Percentiles rank a stretch among this genome's conserved stretches.
These are phyloP conservation scores for Leptographium galeiforme DNA, from an alignment of 2,329 filamentous ascomycete genomes.

Conservation along the genomic window DNA sequence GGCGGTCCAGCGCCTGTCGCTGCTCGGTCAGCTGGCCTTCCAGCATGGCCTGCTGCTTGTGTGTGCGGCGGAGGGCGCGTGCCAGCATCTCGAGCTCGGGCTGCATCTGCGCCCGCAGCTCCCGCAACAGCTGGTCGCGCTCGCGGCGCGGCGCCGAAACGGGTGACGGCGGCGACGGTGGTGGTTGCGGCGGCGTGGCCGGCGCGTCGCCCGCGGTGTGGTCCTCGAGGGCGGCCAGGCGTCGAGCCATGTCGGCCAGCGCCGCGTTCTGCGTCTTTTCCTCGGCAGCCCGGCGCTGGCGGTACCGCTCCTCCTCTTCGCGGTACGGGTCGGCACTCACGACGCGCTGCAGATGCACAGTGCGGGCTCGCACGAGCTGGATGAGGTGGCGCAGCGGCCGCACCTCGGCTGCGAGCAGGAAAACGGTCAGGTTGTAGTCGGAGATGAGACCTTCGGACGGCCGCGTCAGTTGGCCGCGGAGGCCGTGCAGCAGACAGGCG, in stretches of 20 bases:
- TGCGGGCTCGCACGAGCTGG: slow-evolving; percentile 65
- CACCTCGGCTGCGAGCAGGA: slow-evolving; percentile 75
- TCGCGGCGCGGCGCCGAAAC: slow-evolving; percentile 5
- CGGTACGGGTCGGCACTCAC: slow-evolving; percentile 41
- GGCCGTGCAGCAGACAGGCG: slow-evolving; percentile 72
- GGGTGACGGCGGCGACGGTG: background rate
- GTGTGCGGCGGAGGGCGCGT: slow-evolving; percentile 77
- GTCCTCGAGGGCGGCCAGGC: slow-evolving; percentile 59
- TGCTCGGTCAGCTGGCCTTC: slow-evolving; percentile 64
- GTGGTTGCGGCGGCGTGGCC: background rate
- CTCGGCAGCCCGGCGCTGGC: slow-evolving; percentile 9
- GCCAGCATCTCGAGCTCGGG: slow-evolving; percentile 81
- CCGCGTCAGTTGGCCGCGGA: slow-evolving; percentile 67
- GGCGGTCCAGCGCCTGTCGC: slow-evolving; percentile 56
- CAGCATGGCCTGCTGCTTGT: slow-evolving; percentile 71
- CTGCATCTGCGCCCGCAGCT: slow-evolving; percentile 54
- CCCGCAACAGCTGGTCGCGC: slow-evolving; percentile 27
- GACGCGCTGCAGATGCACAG: slow-evolving; percentile 66
- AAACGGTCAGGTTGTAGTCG: slow-evolving; percentile 86
- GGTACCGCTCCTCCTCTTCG: slow-evolving; percentile 9
- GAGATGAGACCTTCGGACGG: slow-evolving; percentile 80
- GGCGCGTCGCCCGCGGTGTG: slow-evolving; percentile 6
- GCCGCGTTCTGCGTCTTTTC: slow-evolving; percentile 20
- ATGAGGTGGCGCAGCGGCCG: slow-evolving; percentile 72
- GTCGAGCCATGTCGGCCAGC: slow-evolving; percentile 44